These are phyloP conservation scores for Macrolepiota fuliginosa DNA, from an alignment of 768 basidiomycete genomes.

Conservation along the genomic window DNA sequence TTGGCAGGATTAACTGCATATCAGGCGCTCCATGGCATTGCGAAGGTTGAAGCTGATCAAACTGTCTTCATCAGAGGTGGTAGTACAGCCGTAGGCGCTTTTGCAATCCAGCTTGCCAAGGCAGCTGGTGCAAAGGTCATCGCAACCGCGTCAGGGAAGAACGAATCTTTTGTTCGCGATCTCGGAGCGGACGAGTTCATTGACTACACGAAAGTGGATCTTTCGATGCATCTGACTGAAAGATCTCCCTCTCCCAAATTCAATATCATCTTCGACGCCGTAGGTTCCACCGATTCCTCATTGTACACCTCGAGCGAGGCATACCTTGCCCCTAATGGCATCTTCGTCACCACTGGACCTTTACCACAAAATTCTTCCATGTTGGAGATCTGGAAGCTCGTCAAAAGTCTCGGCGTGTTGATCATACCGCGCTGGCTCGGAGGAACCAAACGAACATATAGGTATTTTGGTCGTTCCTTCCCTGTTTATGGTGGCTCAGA, in stretches of 20 bases:
- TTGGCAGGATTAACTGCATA: conserved; percentile 61
- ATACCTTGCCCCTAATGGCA: conserved; percentile 53
- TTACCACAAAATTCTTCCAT: conserved; percentile 28
- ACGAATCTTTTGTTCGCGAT: conserved; percentile 52
- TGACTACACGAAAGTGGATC: conserved; percentile 55
- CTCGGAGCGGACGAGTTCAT: conserved; percentile 73
- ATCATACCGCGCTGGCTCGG: conserved; percentile 50
- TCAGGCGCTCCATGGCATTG: conserved; percentile 46
- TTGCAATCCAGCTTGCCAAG: conserved; percentile 74
- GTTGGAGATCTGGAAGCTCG: conserved; percentile 29
- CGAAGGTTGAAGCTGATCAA: conserved; percentile 53
- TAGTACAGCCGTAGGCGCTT: conserved; percentile 63
- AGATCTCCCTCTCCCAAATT: conserved; percentile 50
- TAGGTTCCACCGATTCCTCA: conserved; percentile 43
- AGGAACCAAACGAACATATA: conserved; percentile 44
- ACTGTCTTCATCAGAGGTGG: conserved; percentile 71
- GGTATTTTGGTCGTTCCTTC: conserved; percentile 31
- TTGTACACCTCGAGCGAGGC: conserved; percentile 48
- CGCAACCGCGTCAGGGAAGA: conserved; percentile 58
- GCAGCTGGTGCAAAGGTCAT: conserved; percentile 56
- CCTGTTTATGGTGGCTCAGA: neutral
- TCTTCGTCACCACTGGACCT: conserved; percentile 54
- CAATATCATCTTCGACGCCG: conserved; percentile 59
- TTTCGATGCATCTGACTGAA: conserved; percentile 42
- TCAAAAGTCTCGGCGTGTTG: conserved; percentile 32